A percentile compares a stretch with the other conserved stretches of the same genome.
Conservation (phyloP, 2,329 filamentous ascomycete species). For the Daldinia sp. region DNA sequence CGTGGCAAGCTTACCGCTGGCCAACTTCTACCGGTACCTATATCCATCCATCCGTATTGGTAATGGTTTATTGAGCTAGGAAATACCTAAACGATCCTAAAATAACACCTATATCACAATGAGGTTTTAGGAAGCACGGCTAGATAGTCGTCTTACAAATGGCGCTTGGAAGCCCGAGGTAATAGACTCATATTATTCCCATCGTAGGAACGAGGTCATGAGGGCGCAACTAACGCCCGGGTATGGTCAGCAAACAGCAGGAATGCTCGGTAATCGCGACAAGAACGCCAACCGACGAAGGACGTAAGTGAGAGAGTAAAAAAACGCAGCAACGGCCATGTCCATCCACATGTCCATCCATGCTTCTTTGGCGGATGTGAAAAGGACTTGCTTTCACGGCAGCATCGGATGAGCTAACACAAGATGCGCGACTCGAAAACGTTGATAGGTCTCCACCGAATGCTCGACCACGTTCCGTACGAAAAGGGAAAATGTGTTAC, state of each 20-base stretch:
- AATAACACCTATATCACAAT: background rate
- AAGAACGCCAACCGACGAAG: conserved; percentile 7
- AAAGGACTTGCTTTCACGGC: conserved; percentile 27
- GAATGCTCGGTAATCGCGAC: conserved; percentile 25
- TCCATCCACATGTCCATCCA: background rate
- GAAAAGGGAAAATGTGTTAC: conserved; percentile 16
- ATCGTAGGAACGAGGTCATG: background rate
- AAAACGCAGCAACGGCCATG: conserved; percentile 7
- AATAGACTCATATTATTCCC: conserved; percentile 7
- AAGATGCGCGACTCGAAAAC: conserved; percentile 8
- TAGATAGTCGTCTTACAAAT: conserved; percentile 22
- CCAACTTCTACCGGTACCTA: conserved; percentile 1
- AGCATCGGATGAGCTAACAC: conserved; percentile 34
- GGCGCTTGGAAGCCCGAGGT: conserved; percentile 1
- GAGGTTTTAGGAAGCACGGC: background rate
- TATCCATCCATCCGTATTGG: background rate
- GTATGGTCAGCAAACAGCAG: conserved; percentile 17
- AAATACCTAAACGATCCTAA: background rate
- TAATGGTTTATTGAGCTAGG: background rate
- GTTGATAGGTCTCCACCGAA: conserved; percentile 25
- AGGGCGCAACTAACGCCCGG: conserved; percentile 16
- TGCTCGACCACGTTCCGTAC: conserved; percentile 29
- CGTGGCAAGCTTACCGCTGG: conserved; percentile 22
- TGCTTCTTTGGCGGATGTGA: conserved; percentile 20
- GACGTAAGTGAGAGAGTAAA: background rate